Base-by-base conservation (phyloP, 371 early-diverging fungal genomes). In the Actinomortierella ambigua region DNA sequence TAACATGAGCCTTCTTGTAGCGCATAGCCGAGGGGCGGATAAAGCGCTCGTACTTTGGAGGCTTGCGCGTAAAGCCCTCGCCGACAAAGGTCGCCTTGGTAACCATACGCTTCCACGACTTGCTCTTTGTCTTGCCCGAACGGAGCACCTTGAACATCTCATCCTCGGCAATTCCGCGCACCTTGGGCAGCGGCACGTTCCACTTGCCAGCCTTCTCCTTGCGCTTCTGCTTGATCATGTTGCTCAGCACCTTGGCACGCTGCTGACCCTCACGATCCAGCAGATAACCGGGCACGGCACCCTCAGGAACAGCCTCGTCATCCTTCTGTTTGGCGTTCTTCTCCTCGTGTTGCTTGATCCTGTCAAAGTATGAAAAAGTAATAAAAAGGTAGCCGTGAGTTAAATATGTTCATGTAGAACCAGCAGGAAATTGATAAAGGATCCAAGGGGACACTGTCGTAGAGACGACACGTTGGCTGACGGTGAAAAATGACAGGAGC, bases 61-160 rank as follows among this genome's bases (percentile, higher is more conserved):
- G 99, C 79, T 99, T 99, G 70, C 99, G 93, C 18, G 99, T 99
- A 78, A 98, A 99, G 7, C 96, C 96, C 53, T 96, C 98, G 41
- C 99, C 99, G 23, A 99, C 99, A 89, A 99, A 99, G 17, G 99
- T 98, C 2, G 98, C 97, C 85, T 99, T 99, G 73, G 98, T 98
- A 26, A 99, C 96, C 89, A 99, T 93, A 75, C 99, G 92, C 84
- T 99, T 99, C 99, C 99, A 99, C 65, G 64, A 76, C 68, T 69
- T 77, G 79, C 80, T 80, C 79, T 95, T 94, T 68, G 88, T 86
- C 85, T 99, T 99, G 66, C 99, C 99, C 1, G 95, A 93, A 79
- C 93, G 95, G 63, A 99, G 82, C 8, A 98, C 99, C 86, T 95
- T 96, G 88, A 99, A 99, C 84, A 98, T 96, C 80, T 99, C 99